Conservation (phyloP, 108 stramenopile species). For the Stephanodiscus triporus region DNA sequence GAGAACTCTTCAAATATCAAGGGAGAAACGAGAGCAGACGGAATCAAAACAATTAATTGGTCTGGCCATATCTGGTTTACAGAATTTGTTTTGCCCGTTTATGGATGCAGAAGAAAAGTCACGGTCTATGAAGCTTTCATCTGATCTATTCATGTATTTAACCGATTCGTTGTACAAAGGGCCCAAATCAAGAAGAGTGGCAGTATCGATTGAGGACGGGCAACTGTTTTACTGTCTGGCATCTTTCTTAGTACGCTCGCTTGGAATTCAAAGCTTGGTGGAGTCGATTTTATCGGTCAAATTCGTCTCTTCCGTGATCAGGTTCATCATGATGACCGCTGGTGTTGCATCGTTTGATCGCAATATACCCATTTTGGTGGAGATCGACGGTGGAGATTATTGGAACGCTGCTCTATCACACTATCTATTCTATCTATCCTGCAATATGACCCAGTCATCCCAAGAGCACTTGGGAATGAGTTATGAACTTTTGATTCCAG, state of each 20-base stretch:
- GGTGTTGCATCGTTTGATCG: slow-evolving; percentile 50
- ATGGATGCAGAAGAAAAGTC: slow-evolving; percentile 30
- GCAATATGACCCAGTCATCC: slow-evolving; percentile 23
- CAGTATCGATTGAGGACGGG: slow-evolving; percentile 36
- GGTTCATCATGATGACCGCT: slow-evolving; percentile 42
- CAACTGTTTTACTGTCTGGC: slow-evolving; percentile 57
- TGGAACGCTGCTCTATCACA: slow-evolving; percentile 72
- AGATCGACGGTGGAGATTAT: slow-evolving; percentile 34
- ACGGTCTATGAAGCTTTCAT: slow-evolving; percentile 18
- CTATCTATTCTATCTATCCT: slow-evolving; percentile 56
- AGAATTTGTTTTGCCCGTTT: slow-evolving; percentile 49
- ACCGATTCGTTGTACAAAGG: slow-evolving; percentile 36
- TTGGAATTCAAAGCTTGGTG: slow-evolving; percentile 36
- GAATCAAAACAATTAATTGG: slow-evolving; percentile 28
- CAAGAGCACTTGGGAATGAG: slow-evolving; percentile 11
- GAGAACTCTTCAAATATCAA: slow-evolving; percentile 23
- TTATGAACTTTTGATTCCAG: slow-evolving; percentile 8
- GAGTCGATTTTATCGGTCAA: slow-evolving; percentile 32
- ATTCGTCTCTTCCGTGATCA: slow-evolving; percentile 24
- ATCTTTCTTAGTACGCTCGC: slow-evolving; percentile 46
- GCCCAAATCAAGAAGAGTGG: slow-evolving; percentile 33
- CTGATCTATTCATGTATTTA: slow-evolving; percentile 32
- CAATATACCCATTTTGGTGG: slow-evolving; percentile 39
- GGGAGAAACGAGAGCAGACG: slow-evolving; percentile 12
- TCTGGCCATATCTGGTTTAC: slow-evolving; percentile 53